Percentiles rank a stretch among this genome's conserved stretches.
Evolutionary conservation across 2,329 filamentous ascomycete genomes (phyloP).

Genomic region (Claviceps fusiformis): DNA sequence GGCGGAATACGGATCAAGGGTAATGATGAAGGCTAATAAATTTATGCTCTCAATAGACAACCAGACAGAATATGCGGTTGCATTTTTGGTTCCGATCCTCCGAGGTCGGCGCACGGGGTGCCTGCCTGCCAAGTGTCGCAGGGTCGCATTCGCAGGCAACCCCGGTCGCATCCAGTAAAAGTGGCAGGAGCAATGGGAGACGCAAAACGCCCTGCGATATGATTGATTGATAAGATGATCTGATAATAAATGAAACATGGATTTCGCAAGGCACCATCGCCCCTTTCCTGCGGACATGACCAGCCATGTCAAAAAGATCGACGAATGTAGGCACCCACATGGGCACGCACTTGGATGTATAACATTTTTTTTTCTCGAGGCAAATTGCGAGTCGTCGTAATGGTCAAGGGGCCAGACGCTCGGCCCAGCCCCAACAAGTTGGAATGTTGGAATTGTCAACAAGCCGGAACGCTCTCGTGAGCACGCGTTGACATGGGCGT

Average conservation of each 20-base stretch:
- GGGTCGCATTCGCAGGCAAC: background rate
- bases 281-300: background rate
- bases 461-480: background rate
- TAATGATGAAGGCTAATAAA: background rate
- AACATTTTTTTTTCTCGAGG: too few relatives aligned
- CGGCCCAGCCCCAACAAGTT: background rate
- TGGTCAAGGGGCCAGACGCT: background rate
- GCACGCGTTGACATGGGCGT: background rate
- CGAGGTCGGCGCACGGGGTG: background rate
- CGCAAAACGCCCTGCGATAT: background rate
- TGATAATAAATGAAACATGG: conserved; percentile 1
- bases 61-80: too few relatives aligned
- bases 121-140: too few relatives aligned
- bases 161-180: background rate
- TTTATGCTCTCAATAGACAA: too few relatives aligned
- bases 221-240: conserved; percentile 8
- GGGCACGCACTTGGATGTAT: too few relatives aligned
- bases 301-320: background rate
- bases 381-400: background rate
- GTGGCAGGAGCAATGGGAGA: background rate
- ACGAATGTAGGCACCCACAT: too few relatives aligned
- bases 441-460: background rate
- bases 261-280: background rate
- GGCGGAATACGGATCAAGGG: background rate
- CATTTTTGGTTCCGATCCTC: background rate